Percentiles rank a stretch among this genome's conserved stretches.
phyloP scores from a whole-genome alignment of 2,329 filamentous ascomycete species.

The Didymella glomerata region DNA sequence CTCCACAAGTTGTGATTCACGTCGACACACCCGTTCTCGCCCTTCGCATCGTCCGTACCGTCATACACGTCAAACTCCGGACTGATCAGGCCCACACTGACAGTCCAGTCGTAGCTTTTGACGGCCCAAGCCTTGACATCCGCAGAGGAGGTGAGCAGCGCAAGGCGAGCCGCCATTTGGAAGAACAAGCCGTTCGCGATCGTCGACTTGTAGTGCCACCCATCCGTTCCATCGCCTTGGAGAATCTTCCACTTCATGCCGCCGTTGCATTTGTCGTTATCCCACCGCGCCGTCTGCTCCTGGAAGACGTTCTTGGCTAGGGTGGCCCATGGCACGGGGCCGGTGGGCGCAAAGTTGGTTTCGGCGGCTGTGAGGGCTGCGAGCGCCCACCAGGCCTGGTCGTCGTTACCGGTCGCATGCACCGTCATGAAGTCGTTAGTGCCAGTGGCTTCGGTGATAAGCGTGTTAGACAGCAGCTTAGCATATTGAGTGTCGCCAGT shows the following conservation, averaged over 20 bases:
- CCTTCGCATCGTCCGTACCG: slow-evolving; percentile 53
- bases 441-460: slow-evolving; percentile 36
- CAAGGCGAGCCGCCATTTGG: slow-evolving; percentile 78
- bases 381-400: slow-evolving; percentile 77
- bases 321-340: slow-evolving; percentile 65
- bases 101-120: slow-evolving; percentile 66
- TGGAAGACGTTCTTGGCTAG: slow-evolving; percentile 77
- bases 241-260: slow-evolving; percentile 79
- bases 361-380: slow-evolving; percentile 73
- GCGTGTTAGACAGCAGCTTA: slow-evolving; percentile 38
- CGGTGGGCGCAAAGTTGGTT: slow-evolving; percentile 64
- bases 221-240: slow-evolving; percentile 67
- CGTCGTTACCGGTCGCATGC: slow-evolving; percentile 68
- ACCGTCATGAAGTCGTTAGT: slow-evolving; percentile 52
- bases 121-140: slow-evolving; percentile 65
- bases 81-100: slow-evolving; percentile 58
- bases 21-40: slow-evolving; percentile 54
- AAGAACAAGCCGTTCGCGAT: slow-evolving; percentile 82
- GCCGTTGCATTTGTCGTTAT: slow-evolving; percentile 70
- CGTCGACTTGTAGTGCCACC: slow-evolving; percentile 81
- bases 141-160: slow-evolving; percentile 68
- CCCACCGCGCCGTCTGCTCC: slow-evolving; percentile 73
- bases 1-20: slow-evolving; percentile 57
- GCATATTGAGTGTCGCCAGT: slow-evolving; percentile 54
- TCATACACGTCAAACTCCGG: slow-evolving; percentile 61